Evolutionary conservation across 176 grass and related monocot genomes (phyloP).

Genomic region (Eragrostis curvula): DNA sequence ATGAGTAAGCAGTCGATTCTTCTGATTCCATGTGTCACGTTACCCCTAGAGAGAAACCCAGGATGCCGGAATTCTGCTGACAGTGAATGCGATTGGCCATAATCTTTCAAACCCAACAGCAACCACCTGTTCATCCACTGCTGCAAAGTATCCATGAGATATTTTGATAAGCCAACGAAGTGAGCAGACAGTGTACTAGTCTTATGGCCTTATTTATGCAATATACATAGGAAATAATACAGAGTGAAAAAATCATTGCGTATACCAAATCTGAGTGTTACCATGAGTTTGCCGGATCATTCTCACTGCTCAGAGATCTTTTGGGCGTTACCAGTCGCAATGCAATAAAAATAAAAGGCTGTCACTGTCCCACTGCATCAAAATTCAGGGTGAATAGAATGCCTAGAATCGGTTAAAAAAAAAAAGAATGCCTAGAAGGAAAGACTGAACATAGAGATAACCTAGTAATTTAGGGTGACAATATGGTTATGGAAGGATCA

Average conservation of each 20-base stretch:
- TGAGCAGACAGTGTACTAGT: not conserved
- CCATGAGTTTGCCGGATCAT: constrained; percentile 47
- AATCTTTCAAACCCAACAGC: constrained; percentile 10
- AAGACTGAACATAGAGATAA: not conserved
- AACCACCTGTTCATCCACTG: constrained; percentile 9
- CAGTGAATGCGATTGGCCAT: not conserved
- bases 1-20: not conserved
- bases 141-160: constrained; percentile 17
- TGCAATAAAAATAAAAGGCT: constrained; percentile 57
- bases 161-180: constrained; percentile 14
- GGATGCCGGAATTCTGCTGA: constrained; percentile 17
- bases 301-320: constrained; percentile 34
- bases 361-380: constrained; percentile 61
- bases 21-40: constrained; percentile 11
- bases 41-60: not conserved
- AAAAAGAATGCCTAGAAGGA: not conserved
- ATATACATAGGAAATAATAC: constrained; percentile 4
- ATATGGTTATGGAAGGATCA: constrained; percentile 11
- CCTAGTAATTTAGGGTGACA: not conserved
- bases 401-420: too few relatives aligned
- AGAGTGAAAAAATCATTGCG: not conserved
- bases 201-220: not conserved
- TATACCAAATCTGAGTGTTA: constrained; percentile 21
- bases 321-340: constrained; percentile 20
- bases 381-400: constrained; percentile 2